These are phyloP conservation scores for Hyphopichia wangnamkhiaoensis DNA, from an alignment of 1,139 yeast species.

Conservation along the genomic window DNA sequence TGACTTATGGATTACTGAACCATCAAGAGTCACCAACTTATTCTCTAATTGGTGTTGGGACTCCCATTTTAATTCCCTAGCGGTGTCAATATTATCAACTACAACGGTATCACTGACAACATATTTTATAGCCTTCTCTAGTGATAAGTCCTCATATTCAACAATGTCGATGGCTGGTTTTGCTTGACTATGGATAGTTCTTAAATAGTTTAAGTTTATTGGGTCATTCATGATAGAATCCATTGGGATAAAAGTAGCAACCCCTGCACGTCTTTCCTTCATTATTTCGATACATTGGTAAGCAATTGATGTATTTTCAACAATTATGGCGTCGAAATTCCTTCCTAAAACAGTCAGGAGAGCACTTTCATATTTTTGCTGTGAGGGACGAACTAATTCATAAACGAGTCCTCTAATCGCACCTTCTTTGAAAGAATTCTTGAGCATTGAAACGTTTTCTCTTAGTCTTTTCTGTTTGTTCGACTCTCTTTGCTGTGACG, in stretches of 20 bases:
- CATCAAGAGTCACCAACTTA: conserved; percentile 80
- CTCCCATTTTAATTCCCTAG: conserved; percentile 75
- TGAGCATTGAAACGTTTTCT: conserved; percentile 70
- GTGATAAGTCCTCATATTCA: conserved; percentile 59
- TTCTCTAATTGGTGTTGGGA: conserved; percentile 47
- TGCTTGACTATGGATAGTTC: conserved; percentile 57
- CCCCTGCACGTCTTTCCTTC: conserved; percentile 84
- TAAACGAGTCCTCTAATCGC: conserved; percentile 80
- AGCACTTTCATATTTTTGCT: conserved; percentile 73
- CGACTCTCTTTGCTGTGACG: conserved; percentile 76
- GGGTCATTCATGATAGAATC: conserved; percentile 65
- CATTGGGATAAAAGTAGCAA: conserved; percentile 85
- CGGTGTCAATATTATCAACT: conserved; percentile 70
- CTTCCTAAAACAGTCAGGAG: conserved; percentile 79
- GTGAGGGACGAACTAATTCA: conserved; percentile 80
- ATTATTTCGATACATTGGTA: conserved; percentile 79
- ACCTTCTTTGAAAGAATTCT: conserved; percentile 63
- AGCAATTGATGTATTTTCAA: conserved; percentile 74
- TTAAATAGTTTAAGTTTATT: conserved; percentile 55
- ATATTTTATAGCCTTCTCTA: conserved; percentile 79
- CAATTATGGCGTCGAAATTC: conserved; percentile 80
- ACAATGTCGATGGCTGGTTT: conserved; percentile 74
- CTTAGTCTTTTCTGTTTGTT: conserved; percentile 66
- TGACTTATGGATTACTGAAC: conserved; percentile 79
- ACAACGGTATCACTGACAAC: conserved; percentile 80